phyloP scores from a whole-genome alignment of 2,329 filamentous ascomycete species.

The Claviceps paspali region DNA sequence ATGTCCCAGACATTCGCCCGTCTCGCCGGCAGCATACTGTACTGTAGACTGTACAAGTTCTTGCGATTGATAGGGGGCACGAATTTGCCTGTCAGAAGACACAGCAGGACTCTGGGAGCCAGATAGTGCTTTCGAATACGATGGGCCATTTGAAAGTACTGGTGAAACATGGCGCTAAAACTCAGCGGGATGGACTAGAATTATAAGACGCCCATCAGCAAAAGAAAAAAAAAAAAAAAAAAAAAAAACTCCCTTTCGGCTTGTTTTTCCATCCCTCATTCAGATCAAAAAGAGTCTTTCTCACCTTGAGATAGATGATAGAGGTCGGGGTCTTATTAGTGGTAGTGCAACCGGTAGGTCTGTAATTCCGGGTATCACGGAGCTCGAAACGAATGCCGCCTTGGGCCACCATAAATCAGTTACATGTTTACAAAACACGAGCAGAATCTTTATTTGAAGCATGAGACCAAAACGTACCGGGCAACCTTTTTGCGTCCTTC shows the following conservation, averaged over 20 bases:
- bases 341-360: slow-evolving; percentile 22
- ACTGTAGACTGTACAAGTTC: slow-evolving; percentile 90
- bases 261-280: too few relatives aligned
- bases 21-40: slow-evolving; percentile 84
- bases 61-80: slow-evolving; percentile 90
- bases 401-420: slow-evolving; percentile 8
- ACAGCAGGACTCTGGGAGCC: slow-evolving; percentile 73
- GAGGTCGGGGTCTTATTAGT: slow-evolving; percentile 48
- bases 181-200: slow-evolving; percentile 69
- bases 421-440: background rate
- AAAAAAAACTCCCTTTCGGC: background rate
- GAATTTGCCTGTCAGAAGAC: slow-evolving; percentile 77
- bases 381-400: slow-evolving; percentile 77
- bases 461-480: slow-evolving; percentile 37
- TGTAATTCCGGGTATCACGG: slow-evolving; percentile 49
- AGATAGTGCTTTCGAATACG: slow-evolving; percentile 93
- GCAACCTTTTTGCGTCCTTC: slow-evolving; percentile 81
- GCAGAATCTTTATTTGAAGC: background rate
- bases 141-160: slow-evolving; percentile 89
- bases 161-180: slow-evolving; percentile 88
- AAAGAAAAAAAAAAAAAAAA: background rate
- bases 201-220: background rate
- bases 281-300: too few relatives aligned
- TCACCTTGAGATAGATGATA: slow-evolving; percentile 73
- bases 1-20: slow-evolving; percentile 71